These are phyloP conservation scores for Psidium friedrichsthalianum DNA, from an alignment of 345 rosid species.

Conservation along the genomic window DNA sequence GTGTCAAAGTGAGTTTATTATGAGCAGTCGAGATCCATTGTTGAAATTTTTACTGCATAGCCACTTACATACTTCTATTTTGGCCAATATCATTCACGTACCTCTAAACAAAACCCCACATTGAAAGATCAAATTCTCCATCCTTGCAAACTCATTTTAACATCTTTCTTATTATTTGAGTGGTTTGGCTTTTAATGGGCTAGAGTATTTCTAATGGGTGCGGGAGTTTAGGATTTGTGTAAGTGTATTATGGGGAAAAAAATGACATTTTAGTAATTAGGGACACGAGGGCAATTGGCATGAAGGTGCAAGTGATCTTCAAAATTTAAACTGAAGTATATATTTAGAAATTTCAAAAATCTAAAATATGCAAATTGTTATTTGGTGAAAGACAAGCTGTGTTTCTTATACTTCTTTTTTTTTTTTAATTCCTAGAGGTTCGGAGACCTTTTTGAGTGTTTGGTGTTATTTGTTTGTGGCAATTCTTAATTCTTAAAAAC, in stretches of 20 bases:
- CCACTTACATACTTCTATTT: no score
- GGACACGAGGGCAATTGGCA: neutral
- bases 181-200: neutral
- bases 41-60: no score
- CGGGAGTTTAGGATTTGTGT: neutral
- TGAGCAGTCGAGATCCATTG: no score
- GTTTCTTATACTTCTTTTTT: neutral
- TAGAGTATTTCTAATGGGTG: neutral
- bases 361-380: neutral
- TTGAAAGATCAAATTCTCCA: no score
- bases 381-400: neutral
- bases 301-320: neutral
- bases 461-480: neutral
- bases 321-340: neutral
- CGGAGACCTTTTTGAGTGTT: neutral
- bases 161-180: no score
- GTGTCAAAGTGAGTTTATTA: no score
- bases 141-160: no score
- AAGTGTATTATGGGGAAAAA: neutral
- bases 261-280: neutral
- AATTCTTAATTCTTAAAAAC: neutral
- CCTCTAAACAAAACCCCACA: no score
- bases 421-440: neutral
- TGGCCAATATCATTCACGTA: no score
- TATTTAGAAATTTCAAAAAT: no score